Conservation (phyloP, 73 alveolate genomes). For the Uronychia binucleata region DNA sequence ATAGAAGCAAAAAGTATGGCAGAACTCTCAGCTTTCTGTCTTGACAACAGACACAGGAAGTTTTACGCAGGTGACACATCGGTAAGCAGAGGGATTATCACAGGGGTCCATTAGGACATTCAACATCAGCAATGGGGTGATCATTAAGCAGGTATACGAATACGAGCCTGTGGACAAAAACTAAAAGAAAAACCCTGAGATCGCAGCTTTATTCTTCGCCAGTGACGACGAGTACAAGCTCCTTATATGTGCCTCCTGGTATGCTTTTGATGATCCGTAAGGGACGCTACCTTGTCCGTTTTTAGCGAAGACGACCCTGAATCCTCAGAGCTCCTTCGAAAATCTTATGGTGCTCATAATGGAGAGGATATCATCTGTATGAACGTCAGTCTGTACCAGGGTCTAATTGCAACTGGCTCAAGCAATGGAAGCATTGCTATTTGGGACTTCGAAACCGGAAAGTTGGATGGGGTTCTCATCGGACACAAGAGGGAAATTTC, state of each 20-base stretch:
- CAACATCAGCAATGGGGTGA: conserved; percentile 90
- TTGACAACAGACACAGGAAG: conserved; percentile 90
- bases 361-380: conserved; percentile 76
- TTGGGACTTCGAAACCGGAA: conserved; percentile 92
- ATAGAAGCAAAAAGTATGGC: conserved; percentile 83
- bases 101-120: conserved; percentile 89
- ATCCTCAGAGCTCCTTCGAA: conserved; percentile 71
- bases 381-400: conserved; percentile 62
- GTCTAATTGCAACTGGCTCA: conserved; percentile 88
- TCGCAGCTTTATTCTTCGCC: background rate
- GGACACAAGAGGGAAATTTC: conserved; percentile 67
- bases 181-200: background rate
- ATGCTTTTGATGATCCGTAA: background rate
- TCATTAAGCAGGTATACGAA: conserved; percentile 71
- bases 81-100: conserved; percentile 82
- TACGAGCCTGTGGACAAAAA: background rate
- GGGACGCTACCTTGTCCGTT: conserved; percentile 27
- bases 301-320: conserved; percentile 87
- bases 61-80: conserved; percentile 87
- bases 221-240: background rate
- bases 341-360: conserved; percentile 81
- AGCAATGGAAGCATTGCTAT: conserved; percentile 78
- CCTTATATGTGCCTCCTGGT: background rate
- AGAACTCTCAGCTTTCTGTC: conserved; percentile 77
- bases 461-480: conserved; percentile 73